A percentile compares a stretch with the other conserved stretches of the same genome.
These are phyloP conservation scores for Mycena olivaceomarginata DNA, from an alignment of 768 basidiomycete genomes.

Conservation along the genomic window DNA sequence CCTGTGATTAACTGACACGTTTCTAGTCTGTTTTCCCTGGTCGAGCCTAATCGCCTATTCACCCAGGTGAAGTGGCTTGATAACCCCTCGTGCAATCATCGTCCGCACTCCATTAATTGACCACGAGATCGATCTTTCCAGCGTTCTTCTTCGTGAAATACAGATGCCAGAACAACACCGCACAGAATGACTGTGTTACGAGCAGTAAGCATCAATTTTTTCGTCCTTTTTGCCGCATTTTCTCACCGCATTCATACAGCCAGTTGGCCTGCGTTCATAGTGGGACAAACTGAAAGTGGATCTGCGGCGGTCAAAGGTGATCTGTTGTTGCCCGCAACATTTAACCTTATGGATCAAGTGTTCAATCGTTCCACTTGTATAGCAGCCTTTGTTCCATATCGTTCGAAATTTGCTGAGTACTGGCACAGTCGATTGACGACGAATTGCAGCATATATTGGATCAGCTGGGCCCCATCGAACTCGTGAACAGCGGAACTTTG, in stretches of 20 bases:
- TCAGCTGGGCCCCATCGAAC: too few species aligned
- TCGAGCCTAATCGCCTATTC: neutral
- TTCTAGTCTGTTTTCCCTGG: neutral
- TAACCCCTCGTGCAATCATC: neutral
- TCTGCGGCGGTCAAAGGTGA: neutral
- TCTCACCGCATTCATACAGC: neutral
- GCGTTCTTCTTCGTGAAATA: neutral
- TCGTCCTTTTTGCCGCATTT: neutral
- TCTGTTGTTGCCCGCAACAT: neutral
- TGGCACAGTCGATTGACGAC: too few species aligned
- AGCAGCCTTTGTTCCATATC: neutral
- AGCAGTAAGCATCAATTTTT: neutral
- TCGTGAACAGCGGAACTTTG: too few species aligned
- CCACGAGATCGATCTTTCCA: conserved; percentile 12
- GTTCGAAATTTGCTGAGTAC: neutral
- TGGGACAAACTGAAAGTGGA: conserved; percentile 20
- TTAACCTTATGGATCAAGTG: conserved; percentile 13
- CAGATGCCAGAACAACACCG: neutral
- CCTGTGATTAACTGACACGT: neutral
- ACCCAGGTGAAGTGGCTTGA: neutral
- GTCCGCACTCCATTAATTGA: neutral
- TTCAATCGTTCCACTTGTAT: neutral
- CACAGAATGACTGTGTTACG: neutral
- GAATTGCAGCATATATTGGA: too few species aligned
- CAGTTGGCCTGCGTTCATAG: neutral